Conservation (phyloP, 1,284 basidiomycete species). For the Ustilago shanxiensis region DNA sequence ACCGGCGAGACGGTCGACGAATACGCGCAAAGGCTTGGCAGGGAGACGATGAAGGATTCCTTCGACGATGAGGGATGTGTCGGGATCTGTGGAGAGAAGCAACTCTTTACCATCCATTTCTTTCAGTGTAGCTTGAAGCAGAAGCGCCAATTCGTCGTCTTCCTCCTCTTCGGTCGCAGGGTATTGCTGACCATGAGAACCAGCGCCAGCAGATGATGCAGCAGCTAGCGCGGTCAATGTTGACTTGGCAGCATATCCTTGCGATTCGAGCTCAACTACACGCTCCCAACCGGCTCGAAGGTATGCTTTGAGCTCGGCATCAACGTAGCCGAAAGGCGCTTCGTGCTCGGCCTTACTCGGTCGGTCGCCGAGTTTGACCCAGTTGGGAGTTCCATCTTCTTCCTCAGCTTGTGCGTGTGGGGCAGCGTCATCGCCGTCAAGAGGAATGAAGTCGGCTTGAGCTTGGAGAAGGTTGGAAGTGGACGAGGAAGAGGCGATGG, state of each 20-base stretch:
- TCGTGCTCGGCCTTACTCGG: slow-evolving; percentile 42
- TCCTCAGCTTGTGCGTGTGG: background rate
- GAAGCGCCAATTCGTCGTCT: slow-evolving; percentile 52
- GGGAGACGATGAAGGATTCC: slow-evolving; percentile 53
- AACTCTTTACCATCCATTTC: slow-evolving; percentile 68
- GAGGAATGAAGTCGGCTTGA: slow-evolving; percentile 34
- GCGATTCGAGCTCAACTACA: slow-evolving; percentile 42
- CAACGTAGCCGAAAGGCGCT: slow-evolving; percentile 65
- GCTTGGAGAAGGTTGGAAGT: slow-evolving; percentile 25
- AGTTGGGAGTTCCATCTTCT: slow-evolving; percentile 30
- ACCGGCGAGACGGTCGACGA: slow-evolving; percentile 65
- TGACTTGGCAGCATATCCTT: slow-evolving; percentile 34
- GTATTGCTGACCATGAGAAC: slow-evolving; percentile 1
- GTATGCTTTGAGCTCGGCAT: slow-evolving; percentile 63
- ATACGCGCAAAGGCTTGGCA: slow-evolving; percentile 59
- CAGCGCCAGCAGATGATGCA: background rate
- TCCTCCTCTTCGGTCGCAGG: slow-evolving; percentile 26
- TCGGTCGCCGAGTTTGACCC: slow-evolving; percentile 40
- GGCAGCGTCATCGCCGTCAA: slow-evolving; percentile 15
- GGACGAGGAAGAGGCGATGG: slow-evolving; percentile 17
- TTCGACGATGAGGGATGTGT: slow-evolving; percentile 65
- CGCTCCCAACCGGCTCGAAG: slow-evolving; percentile 48
- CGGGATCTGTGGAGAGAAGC: slow-evolving; percentile 63
- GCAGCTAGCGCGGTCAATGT: slow-evolving; percentile 28
- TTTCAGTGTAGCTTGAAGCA: slow-evolving; percentile 63